Evolutionary conservation across 345 rosid genomes (phyloP).

Genomic region (Rhodamnia argentea): DNA sequence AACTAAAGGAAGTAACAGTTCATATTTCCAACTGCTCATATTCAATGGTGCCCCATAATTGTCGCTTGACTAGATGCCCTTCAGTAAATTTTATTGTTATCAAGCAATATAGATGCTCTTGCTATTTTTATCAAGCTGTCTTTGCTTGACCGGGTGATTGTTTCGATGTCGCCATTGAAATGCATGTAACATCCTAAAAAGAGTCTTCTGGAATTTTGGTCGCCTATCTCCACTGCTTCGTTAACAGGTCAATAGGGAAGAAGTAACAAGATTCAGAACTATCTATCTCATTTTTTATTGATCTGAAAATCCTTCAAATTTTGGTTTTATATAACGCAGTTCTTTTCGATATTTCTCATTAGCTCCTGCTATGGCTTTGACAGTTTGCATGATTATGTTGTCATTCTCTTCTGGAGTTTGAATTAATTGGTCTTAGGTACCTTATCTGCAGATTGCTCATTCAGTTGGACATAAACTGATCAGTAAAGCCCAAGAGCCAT

Average conservation of each 20-base stretch:
- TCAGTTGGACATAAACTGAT: conserved; percentile 32
- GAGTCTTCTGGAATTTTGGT: neutral
- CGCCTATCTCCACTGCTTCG: neutral
- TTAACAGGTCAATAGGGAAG: neutral
- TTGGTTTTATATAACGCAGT: neutral
- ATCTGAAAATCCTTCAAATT: neutral
- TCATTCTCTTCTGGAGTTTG: neutral
- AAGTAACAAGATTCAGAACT: neutral
- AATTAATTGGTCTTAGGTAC: neutral
- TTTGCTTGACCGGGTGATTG: neutral
- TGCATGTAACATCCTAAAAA: neutral
- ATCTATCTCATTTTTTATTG: neutral
- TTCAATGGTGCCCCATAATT: neutral
- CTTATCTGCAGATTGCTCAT: conserved; percentile 27
- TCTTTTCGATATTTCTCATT: neutral
- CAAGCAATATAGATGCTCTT: neutral
- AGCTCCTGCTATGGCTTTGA: neutral
- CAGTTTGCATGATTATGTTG: neutral
- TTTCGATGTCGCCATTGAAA: neutral
- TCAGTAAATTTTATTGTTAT: neutral
- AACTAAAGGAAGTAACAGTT: neutral
- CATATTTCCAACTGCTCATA: neutral
- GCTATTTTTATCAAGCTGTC: neutral
- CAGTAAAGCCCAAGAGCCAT: neutral
- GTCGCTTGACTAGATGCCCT: neutral